Evolutionary conservation across 31 red algal genomes (phyloP), one percentile per base, ranked within the genome.

Genomic region (Asparagopsis taxiformis): DNA sequence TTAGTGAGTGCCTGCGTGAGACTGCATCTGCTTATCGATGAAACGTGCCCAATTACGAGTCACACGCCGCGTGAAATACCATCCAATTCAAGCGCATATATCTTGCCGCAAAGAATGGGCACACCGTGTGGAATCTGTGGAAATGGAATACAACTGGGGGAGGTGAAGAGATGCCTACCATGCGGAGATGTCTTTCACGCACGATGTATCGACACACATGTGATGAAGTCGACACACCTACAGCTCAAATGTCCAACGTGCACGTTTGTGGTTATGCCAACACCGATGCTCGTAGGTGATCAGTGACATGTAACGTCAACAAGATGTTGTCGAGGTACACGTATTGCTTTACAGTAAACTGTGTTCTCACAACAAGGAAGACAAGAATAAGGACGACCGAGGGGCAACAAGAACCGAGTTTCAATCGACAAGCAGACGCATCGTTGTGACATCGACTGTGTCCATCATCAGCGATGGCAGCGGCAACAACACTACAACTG

Each of bases 111-210:
- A 34, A 36, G 29, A 21, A 29, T 65, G 3, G 10, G 30, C 17
- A 66, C 74, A 1, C 74, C 74, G 22, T 79, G 74, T 22, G 3
- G 30, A 4, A 34, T 79, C n/a, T 79, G 74, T 35, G 16, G 30
- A 9, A 9, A 17, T 5, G 74, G 60, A 24, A 79, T 79, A 38
- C 43, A 23, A 15, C 1, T 79, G 74, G 74, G 74, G 11, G 28
- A 65, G 29, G 21, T 79, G 8, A 50, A 34, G 9, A 22, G 74
- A 54, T 54, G 35, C 17, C 34, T 79, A 11, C 74, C 74, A 21
- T 79, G 74, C 23, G 59, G 59, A 6, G 59, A 79, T 67, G 55
- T 31, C 2, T 79, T 79, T 57, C 74, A 79, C 37, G 74, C 74
- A 19, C 48, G 74, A 37, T 79, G 74, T 43, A 59, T 79, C 49